Conservation (phyloP, 2,329 filamentous ascomycete genomes). For the Endoconidiophora laricicola region DNA sequence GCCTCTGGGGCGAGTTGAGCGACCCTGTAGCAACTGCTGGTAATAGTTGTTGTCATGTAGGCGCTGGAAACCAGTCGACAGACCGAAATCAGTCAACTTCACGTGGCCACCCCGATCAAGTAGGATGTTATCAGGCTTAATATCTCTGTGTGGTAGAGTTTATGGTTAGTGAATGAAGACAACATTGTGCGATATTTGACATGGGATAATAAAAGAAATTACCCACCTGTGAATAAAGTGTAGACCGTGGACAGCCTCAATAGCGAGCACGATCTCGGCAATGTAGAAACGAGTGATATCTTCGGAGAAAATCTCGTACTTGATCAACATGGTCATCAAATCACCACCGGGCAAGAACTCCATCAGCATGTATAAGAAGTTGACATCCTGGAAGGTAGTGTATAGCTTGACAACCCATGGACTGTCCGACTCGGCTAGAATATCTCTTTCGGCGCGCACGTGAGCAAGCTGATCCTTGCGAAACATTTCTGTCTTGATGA, state of each 20-base stretch:
- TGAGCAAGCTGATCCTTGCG: slow-evolving; percentile 97
- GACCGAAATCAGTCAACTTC: slow-evolving; percentile 66
- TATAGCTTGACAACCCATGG: slow-evolving; percentile 98
- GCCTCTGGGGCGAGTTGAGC: slow-evolving; percentile 31
- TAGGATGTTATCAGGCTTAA: slow-evolving; percentile 70
- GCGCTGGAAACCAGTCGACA: slow-evolving; percentile 65
- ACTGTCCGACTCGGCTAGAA: slow-evolving; percentile 96
- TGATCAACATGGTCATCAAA: slow-evolving; percentile 99
- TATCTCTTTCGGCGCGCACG: slow-evolving; percentile 93
- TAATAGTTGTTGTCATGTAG: slow-evolving; percentile 66
- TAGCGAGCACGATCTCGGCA: slow-evolving; percentile 94
- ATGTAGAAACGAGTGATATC: slow-evolving; percentile 99
- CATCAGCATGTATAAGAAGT: slow-evolving; percentile 98
- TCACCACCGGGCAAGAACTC: slow-evolving; percentile 97
- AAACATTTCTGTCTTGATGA: slow-evolving; percentile 99
- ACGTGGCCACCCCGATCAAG: slow-evolving; percentile 63
- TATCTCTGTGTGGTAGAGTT: slow-evolving; percentile 33
- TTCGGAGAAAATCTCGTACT: slow-evolving; percentile 98
- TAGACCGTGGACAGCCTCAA: slow-evolving; percentile 93
- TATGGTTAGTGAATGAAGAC: not conserved
- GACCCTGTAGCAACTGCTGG: slow-evolving; percentile 48
- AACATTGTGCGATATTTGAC: not conserved
- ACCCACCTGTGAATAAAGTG: slow-evolving; percentile 93
- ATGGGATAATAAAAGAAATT: not conserved
- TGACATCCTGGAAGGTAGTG: slow-evolving; percentile 91